Conservation (phyloP, 176 grass and related monocot species). For the Hyparrhenia diplandra region DNA sequence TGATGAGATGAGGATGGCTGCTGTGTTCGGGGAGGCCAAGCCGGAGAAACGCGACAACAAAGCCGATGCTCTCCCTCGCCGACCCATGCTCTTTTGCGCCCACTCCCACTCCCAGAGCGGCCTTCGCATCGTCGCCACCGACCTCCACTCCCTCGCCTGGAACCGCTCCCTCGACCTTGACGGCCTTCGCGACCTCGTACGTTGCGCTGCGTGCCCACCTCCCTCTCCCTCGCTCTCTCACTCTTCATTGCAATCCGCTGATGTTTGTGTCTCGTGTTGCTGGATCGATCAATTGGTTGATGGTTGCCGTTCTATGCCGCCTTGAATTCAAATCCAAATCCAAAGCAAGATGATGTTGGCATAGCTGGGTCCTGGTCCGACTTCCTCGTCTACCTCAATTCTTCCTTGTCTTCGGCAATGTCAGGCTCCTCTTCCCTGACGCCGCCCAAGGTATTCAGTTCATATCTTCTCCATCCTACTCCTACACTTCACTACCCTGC, state of each 20-base stretch:
- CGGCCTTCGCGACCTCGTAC: conserved; percentile 75
- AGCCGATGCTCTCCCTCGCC: background rate
- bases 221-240: no score
- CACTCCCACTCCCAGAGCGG: background rate
- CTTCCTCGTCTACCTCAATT: conserved; percentile 74
- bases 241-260: background rate
- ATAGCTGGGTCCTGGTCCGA: conserved; percentile 80
- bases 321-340: background rate
- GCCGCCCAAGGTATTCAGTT: background rate
- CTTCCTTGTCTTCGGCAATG: conserved; percentile 56
- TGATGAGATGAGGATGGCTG: conserved; percentile 11
- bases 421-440: conserved; percentile 44
- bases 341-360: conserved; percentile 78
- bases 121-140: conserved; percentile 63
- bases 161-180: conserved; percentile 50
- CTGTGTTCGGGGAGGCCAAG: conserved; percentile 61
- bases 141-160: conserved; percentile 69
- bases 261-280: background rate
- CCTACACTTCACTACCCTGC: background rate
- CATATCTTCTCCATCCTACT: background rate
- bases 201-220: background rate
- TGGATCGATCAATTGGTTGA: background rate
- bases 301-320: background rate
- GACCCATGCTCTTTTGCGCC: conserved; percentile 46
- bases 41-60: conserved; percentile 1